Base-by-base conservation (phyloP, 2,329 filamentous ascomycete species). In the Parastagonospora nodorum region DNA sequence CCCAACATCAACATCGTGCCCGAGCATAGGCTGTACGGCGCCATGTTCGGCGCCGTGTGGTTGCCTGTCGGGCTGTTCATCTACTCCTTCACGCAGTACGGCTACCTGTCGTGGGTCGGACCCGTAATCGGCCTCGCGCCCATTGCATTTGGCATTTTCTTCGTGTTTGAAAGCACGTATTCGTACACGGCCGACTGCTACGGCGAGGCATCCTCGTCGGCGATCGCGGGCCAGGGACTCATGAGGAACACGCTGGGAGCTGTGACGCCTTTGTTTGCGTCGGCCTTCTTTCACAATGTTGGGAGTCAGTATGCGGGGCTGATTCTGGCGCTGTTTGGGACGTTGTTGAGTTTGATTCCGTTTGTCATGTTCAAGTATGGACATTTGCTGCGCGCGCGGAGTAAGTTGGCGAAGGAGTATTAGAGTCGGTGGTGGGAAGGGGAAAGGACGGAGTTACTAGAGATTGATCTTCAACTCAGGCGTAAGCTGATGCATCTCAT, bases 71-170 rank as follows among this genome's bases (percentile, higher is more conserved):
- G 65, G 5, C 55, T 72, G 7, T 71, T 73, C 57, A 78, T 82
- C 64, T 82, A 82, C 74, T 76, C 72, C 33, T 82, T 82, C 72
- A 81, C 79, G 1, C 80, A 82, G 61, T 82, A 82, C 63, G 74
- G 68, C 4, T 72, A 75, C 45, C 63, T 82, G 1, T 69, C 63
- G 44, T 82, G 80, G 80, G 76, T 81, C 43, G 80, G 76, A 0
- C 80, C 80, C 1, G 68, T 75, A 29, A 77, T 82, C 42, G 77
- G 76, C 11, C 74, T 82, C 2, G 78, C 75, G 0, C 76, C 78
- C 8, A 82, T 82, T 44, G 74, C 78, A 2, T 75, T 82, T 48
- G 80, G 80, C 5, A 82, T 82, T 64, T 82, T 78, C 75, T 82
- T 82, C 68, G 78, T 76, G 24, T 76, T 77, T 55, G 74, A 76